Evolutionary conservation across 108 stramenopile genomes (phyloP), one percentile per base, ranked within the genome.

Genomic region (Pseudonitzschia delicatissima): DNA sequence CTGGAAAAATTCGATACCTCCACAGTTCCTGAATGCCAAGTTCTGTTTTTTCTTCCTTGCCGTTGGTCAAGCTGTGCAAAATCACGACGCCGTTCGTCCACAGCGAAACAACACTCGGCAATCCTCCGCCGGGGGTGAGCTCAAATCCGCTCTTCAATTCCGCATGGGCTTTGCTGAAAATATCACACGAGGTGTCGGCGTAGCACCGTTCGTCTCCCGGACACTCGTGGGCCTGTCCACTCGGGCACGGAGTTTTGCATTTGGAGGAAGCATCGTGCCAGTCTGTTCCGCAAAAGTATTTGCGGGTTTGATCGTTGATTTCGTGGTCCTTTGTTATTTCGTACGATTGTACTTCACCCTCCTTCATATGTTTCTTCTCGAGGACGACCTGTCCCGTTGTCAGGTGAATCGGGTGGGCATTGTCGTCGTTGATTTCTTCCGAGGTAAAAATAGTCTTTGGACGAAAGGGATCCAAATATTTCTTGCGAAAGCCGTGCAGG

Each of bases 251-350:
- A 27, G 58, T 77, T 35, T 70, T 68, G 74, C 92, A 93, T 44
- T 74, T 69, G 40, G 72, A 42, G 1, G 85, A 34, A 0, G 92
- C 92, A 76, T 93, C 82, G 69, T 90, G 87, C 92, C 92, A 93
- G 73, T 87, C 86, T 0, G 45, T 77, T n/a, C 92, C 92, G 53
- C 92, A 93, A 65, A 82, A 93, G 66, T 89, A 90, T 62, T 93
- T 85, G 31, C 83, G 57, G 37, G 71, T 88, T 17, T 79, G 71
- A 68, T 89, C 88, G 21, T 72, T 71, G 51, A 64, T 51, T 40
- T 66, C 62, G 3, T 0, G 1, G 37, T 66, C 63, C 49, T 58
- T 59, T 4, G 58, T 15, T 13, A 59, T 13, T 17, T 21, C 3
- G n/a, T 13, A 28, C 39, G 20, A 21, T 61, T 42, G 20, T 18